Evolutionary conservation across 2,329 filamentous ascomycete genomes (phyloP).

Genomic region (Stachybotrys chartarum): DNA sequence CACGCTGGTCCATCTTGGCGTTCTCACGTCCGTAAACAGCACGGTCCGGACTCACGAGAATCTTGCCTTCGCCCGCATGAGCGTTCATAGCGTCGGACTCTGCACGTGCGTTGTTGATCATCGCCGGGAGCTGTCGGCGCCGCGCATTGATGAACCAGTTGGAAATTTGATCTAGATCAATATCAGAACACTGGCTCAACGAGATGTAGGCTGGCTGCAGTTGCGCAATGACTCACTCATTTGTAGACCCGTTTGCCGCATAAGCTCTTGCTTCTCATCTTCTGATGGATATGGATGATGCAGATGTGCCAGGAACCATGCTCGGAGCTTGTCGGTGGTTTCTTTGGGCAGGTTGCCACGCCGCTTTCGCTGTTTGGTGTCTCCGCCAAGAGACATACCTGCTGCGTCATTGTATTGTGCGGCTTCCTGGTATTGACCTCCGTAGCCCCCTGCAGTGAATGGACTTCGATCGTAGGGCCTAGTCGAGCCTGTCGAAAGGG

Average conservation of each 20-base stretch:
- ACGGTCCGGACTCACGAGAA: constrained; percentile 30
- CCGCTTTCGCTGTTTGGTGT: constrained; percentile 52
- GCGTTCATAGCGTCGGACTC: constrained; percentile 41
- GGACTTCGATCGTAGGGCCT: constrained; percentile 35
- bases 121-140: constrained; percentile 54
- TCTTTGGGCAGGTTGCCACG: constrained; percentile 88
- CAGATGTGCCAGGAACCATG: constrained; percentile 74
- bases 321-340: constrained; percentile 71
- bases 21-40: constrained; percentile 25
- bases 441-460: constrained; percentile 34
- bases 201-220: constrained; percentile 1
- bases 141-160: constrained; percentile 80
- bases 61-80: constrained; percentile 25
- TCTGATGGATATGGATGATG: constrained; percentile 81
- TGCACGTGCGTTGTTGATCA: constrained; percentile 49
- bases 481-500: constrained; percentile 36
- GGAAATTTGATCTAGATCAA: constrained; percentile 55
- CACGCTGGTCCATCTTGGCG: background rate
- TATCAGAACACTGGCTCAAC: background rate
- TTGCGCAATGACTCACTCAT: constrained; percentile 53
- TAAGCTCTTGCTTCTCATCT: constrained; percentile 78
- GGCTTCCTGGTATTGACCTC: constrained; percentile 33
- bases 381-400: constrained; percentile 31
- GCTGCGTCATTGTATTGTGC: constrained; percentile 33
- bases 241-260: constrained; percentile 67